A percentile compares a stretch with the other conserved stretches of the same genome.
phyloP scores from a whole-genome alignment of 805 yeast genomes.

The Pichia exigua region DNA sequence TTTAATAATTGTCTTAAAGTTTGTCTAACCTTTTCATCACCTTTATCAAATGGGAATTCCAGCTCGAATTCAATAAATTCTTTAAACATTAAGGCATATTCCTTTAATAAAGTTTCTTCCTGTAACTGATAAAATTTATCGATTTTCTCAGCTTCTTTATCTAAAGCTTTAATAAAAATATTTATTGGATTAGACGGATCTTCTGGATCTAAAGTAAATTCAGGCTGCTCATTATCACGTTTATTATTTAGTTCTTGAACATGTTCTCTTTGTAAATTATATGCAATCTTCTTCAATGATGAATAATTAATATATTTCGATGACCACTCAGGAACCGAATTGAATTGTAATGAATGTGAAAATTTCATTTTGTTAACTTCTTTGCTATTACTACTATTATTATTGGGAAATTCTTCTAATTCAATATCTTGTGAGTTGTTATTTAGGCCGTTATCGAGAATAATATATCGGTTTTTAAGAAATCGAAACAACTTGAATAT shows the following conservation, averaged over 20 bases:
- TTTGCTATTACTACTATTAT: neutral
- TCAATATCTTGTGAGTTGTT: neutral
- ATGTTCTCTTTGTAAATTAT: slow-evolving; percentile 66
- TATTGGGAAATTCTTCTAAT: neutral
- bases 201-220: slow-evolving; percentile 27
- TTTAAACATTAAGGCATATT: slow-evolving; percentile 46
- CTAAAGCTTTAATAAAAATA: slow-evolving; percentile 65
- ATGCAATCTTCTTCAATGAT: slow-evolving; percentile 75
- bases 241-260: slow-evolving; percentile 22
- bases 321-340: slow-evolving; percentile 98
- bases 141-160: slow-evolving; percentile 68
- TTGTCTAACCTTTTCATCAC: slow-evolving; percentile 13
- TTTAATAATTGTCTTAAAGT: slow-evolving; percentile 13
- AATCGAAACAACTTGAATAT: neutral
- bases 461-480: neutral
- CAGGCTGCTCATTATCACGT: slow-evolving; percentile 20
- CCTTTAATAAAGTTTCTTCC: slow-evolving; percentile 48
- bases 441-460: neutral
- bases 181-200: slow-evolving; percentile 38
- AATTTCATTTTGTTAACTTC: slow-evolving; percentile 64
- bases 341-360: slow-evolving; percentile 89
- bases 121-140: slow-evolving; percentile 66
- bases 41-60: slow-evolving; percentile 20
- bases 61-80: slow-evolving; percentile 59
- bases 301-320: slow-evolving; percentile 87